Percentiles rank a stretch among this genome's conserved stretches.
phyloP scores from a whole-genome alignment of 177 flowering plant species.

The Vitis hybrid region DNA sequence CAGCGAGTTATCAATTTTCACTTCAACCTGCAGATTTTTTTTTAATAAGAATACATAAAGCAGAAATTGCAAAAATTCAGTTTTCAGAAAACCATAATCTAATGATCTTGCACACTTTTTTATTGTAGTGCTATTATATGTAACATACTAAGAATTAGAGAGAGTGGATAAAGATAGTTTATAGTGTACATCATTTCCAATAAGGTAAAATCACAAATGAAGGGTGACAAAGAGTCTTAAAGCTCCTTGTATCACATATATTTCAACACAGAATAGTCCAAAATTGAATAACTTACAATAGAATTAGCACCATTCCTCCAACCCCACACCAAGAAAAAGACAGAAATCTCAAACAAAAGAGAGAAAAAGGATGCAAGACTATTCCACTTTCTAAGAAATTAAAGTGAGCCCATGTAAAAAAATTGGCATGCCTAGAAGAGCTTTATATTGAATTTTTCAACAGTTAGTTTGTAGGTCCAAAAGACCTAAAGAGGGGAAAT shows the following conservation, averaged over 20 bases:
- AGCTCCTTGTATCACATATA: neutral
- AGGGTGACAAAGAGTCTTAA: neutral
- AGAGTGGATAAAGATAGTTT: neutral
- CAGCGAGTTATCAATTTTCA: constrained; percentile 54
- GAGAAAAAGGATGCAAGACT: neutral
- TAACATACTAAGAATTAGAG: neutral
- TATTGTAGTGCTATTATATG: no score
- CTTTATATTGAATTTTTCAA: no score
- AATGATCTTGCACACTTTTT: no score
- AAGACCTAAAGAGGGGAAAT: no score
- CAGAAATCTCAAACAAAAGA: neutral
- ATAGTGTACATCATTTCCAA: neutral
- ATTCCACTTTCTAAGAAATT: no score
- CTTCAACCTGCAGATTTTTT: constrained; percentile 68
- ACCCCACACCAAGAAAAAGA: neutral
- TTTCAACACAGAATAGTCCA: neutral
- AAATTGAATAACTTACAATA: neutral
- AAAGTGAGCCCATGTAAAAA: no score
- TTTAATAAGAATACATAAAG: no score
- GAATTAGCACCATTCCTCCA: neutral
- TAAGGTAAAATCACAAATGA: neutral
- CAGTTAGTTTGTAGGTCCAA: no score
- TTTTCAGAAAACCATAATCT: no score
- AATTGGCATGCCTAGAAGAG: no score
- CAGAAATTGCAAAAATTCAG: no score